phyloP scores from a whole-genome alignment of 148 eudicot genomes.

The Spergularia marina region DNA sequence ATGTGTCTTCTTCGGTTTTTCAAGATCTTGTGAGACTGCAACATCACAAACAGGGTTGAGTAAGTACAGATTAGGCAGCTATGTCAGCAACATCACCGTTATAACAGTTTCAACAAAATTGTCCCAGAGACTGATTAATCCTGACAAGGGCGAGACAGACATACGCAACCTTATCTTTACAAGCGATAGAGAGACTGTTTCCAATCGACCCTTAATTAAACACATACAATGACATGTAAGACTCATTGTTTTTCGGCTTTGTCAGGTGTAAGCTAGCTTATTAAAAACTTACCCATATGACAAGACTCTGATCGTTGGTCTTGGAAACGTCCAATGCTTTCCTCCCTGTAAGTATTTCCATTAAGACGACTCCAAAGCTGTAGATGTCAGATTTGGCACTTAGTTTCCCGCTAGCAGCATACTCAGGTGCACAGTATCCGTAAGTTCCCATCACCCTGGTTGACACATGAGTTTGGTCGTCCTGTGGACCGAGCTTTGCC shows the following conservation, averaged over 20 bases:
- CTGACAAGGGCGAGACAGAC: background rate
- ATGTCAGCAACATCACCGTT: too few species aligned
- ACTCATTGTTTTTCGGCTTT: background rate
- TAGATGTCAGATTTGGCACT: conserved; percentile 76
- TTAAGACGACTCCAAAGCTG: conserved; percentile 80
- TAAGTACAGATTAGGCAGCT: background rate
- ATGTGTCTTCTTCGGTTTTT: conserved; percentile 7
- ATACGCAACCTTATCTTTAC: background rate
- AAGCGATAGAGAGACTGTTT: too few species aligned
- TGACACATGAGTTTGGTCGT: conserved; percentile 78
- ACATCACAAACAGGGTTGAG: background rate
- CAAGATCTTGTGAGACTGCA: conserved; percentile 9
- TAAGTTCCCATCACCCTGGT: conserved; percentile 92
- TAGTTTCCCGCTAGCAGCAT: conserved; percentile 80
- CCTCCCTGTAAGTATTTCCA: conserved; percentile 81
- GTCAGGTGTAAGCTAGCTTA: background rate
- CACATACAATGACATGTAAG: background rate
- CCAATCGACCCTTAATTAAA: background rate
- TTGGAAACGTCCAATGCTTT: conserved; percentile 50
- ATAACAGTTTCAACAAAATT: background rate
- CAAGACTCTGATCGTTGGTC: conserved; percentile 58
- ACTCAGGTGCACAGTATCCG: conserved; percentile 92
- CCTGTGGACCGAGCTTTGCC: conserved; percentile 86
- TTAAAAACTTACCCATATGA: conserved; percentile 60
- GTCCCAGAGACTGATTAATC: background rate